phyloP scores from a whole-genome alignment of 129 eudicot species.

The Saposhnikovia divaricata region DNA sequence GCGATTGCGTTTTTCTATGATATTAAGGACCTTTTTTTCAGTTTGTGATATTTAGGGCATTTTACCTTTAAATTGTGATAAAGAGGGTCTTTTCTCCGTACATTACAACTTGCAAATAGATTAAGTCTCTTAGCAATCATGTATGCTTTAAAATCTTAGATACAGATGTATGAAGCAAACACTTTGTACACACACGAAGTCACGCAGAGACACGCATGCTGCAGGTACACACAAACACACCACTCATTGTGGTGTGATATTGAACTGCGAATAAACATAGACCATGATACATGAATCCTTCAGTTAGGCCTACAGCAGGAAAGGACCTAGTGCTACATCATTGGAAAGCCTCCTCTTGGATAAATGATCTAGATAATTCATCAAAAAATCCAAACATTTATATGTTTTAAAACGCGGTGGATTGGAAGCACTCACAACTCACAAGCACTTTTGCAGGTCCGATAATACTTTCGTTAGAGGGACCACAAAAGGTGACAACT shows the following conservation, averaged over 20 bases:
- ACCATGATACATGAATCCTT: not conserved
- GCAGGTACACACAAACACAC: not conserved
- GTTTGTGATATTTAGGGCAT: no score
- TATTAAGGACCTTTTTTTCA: no score
- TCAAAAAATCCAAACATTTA: conserved; percentile 23
- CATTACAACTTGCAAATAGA: no score
- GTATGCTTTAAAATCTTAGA: no score
- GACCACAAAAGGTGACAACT: conserved; percentile 25
- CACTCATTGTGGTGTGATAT: not conserved
- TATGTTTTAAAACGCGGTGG: conserved; percentile 21
- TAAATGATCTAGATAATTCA: conserved; percentile 6
- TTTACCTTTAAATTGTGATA: no score
- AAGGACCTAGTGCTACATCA: conserved; percentile 14
- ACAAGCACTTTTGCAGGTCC: conserved; percentile 28
- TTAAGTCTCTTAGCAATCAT: no score
- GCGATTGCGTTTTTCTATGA: no score
- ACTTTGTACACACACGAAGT: not conserved
- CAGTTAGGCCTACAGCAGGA: not conserved
- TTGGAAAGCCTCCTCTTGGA: conserved; percentile 9
- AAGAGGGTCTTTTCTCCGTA: no score
- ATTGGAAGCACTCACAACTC: conserved; percentile 8
- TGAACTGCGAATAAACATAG: not conserved
- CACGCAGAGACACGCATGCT: not conserved
- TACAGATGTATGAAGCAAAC: not conserved
- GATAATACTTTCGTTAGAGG: conserved; percentile 15